Percentiles rank a stretch among this genome's conserved stretches.
These are phyloP conservation scores for Biscogniauxia sp. DNA, from an alignment of 2,329 filamentous ascomycete genomes.

Conservation along the genomic window DNA sequence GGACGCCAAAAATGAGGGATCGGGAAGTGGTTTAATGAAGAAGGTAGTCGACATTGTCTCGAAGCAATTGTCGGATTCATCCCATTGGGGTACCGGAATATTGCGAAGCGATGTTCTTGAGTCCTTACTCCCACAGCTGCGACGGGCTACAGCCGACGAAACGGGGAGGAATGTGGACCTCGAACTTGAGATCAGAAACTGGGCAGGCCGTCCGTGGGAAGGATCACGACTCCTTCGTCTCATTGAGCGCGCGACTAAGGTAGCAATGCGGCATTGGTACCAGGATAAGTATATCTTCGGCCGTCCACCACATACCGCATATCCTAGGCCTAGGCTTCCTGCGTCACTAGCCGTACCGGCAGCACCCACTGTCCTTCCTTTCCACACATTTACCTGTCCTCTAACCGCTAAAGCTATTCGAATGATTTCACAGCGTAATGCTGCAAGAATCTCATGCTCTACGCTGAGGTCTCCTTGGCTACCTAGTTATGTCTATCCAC, in stretches of 20 bases:
- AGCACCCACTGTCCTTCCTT: slow-evolving; percentile 91
- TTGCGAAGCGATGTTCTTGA: slow-evolving; percentile 57
- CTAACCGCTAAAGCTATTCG: slow-evolving; percentile 89
- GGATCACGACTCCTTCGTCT: slow-evolving; percentile 81
- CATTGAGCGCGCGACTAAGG: slow-evolving; percentile 78
- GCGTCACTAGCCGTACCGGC: slow-evolving; percentile 71
- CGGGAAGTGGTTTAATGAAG: slow-evolving; percentile 78
- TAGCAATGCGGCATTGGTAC: slow-evolving; percentile 83
- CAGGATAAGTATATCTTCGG: slow-evolving; percentile 70
- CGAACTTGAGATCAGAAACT: slow-evolving; percentile 46
- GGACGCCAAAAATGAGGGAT: slow-evolving; percentile 62
- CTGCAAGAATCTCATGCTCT: slow-evolving; percentile 85
- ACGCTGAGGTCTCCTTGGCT: slow-evolving; percentile 87
- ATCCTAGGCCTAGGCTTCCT: slow-evolving; percentile 73
- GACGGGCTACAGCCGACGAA: slow-evolving; percentile 36
- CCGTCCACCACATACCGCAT: slow-evolving; percentile 56
- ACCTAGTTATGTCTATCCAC: slow-evolving; percentile 74
- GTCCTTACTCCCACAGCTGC: slow-evolving; percentile 48
- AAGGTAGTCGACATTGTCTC: slow-evolving; percentile 88
- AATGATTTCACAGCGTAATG: slow-evolving; percentile 92
- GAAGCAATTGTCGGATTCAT: slow-evolving; percentile 82
- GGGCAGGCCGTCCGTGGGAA: slow-evolving; percentile 81
- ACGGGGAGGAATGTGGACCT: slow-evolving; percentile 36
- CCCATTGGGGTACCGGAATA: slow-evolving; percentile 76
- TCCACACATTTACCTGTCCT: slow-evolving; percentile 96